Evolutionary conservation across 306 rosid species (phyloP), one percentile per base, ranked within the genome.

Genomic region (Senna tora): DNA sequence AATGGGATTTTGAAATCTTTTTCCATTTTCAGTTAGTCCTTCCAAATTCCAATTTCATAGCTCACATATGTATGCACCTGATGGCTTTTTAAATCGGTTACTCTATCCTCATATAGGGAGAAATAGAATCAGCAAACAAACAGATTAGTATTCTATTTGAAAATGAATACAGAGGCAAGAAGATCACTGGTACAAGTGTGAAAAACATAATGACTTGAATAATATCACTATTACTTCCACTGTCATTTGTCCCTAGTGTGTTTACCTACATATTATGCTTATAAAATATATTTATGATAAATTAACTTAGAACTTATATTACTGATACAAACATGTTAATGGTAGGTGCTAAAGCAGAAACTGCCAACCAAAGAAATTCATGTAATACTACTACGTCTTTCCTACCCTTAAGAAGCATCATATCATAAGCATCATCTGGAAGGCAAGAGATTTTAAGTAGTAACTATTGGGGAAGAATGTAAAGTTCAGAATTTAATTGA

Each of bases 371-470:
- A 70, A 21, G 75, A 64, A 39, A 39, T 28, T 55, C 21, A 63
- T 62, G 74, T 53, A 38, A 38, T 34, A 12, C 34, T 38, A 54
- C 21, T n/a, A 22, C 22, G 58, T 8, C 17, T 65, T 42, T 65
- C 56, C 12, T 7, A 45, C 19, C 21, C 42, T 56, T n/a, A 14
- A 30, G 57, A 22, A n/a, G 34, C 36, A 32, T 25, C 45, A 51
- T 28, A 54, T 21, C 25, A 60, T n/a, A n/a, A n/a, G 41, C 67
- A 55, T 63, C 53, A 68, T 74, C 53, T 73, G 33, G 61, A 73
- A 10, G 16, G 43, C 69, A 28, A 30, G 20, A 57, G 66, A 9
- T 7, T 60, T 6, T 16, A n/a, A 33, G 46, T 36, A 36, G 30
- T 45, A 33, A 19, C 16, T 60, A 17, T 21, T n/a, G 3, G 43